phyloP scores from a whole-genome alignment of 78 protist species.

The Polysphondylium violaceum region DNA sequence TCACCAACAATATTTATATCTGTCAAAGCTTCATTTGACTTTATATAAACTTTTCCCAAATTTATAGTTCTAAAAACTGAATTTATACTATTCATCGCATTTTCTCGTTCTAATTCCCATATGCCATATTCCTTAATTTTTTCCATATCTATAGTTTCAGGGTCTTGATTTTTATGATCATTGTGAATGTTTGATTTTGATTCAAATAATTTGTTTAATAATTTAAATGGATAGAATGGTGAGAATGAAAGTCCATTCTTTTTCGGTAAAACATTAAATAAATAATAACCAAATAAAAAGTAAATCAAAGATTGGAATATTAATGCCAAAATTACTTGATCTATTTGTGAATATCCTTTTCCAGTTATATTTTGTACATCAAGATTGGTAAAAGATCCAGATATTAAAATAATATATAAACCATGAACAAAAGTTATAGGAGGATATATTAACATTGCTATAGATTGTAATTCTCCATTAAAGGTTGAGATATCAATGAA shows the following conservation, averaged over 20 bases:
- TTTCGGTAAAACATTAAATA: conserved; percentile 26
- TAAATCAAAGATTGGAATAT: too few species aligned
- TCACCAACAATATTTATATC: conserved; percentile 9
- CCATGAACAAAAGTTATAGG: conserved; percentile 41
- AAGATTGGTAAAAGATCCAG: neutral
- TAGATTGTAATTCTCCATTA: too few species aligned
- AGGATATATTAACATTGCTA: too few species aligned
- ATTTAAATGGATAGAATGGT: conserved; percentile 24
- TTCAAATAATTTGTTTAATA: neutral
- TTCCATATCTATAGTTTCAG: neutral
- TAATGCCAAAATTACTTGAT: too few species aligned
- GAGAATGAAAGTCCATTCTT: conserved; percentile 11
- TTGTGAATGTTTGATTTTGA: neutral
- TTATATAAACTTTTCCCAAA: conserved; percentile 16
- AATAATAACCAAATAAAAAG: too few species aligned
- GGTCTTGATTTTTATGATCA: neutral
- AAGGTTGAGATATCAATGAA: too few species aligned
- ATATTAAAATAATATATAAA: neutral
- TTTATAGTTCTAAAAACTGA: conserved; percentile 8
- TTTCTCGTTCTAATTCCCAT: conserved; percentile 7
- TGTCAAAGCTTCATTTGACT: conserved; percentile 22
- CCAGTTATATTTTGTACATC: neutral
- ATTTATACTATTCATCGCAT: neutral
- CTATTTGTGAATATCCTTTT: too few species aligned
- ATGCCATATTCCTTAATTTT: conserved; percentile 23